phyloP scores from a whole-genome alignment of 202 grass and related monocot genomes.

The Digitaria exilis region DNA sequence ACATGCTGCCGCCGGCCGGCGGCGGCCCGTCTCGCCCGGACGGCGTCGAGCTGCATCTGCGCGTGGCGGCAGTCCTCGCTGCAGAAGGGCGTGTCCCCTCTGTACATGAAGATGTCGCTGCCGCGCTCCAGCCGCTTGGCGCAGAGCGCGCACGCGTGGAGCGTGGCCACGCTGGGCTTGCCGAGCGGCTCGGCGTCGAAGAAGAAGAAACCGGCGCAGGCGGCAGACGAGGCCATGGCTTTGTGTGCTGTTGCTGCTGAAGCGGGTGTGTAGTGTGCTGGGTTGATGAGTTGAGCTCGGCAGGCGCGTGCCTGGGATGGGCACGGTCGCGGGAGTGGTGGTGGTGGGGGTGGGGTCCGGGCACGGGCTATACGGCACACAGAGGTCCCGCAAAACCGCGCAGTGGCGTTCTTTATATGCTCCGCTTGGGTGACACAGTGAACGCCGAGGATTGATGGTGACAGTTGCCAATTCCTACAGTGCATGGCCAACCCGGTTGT shows the following conservation, averaged over 20 bases:
- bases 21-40: constrained; percentile 15
- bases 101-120: constrained; percentile 86
- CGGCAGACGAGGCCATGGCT: background rate
- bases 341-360: too few relatives aligned
- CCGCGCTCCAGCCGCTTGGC: constrained; percentile 47
- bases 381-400: too few relatives aligned
- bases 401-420: background rate
- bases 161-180: constrained; percentile 11
- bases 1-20: constrained; percentile 10
- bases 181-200: constrained; percentile 55
- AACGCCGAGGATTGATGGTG: background rate
- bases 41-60: constrained; percentile 72
- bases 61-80: constrained; percentile 83
- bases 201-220: constrained; percentile 53
- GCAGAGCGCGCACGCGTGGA: constrained; percentile 81
- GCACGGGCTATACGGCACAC: too few relatives aligned
- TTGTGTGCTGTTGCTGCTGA: too few relatives aligned
- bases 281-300: too few relatives aligned
- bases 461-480: background rate
- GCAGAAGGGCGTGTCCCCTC: constrained; percentile 80
- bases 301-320: background rate
- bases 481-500: background rate
- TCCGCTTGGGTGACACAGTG: background rate
- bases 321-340: too few relatives aligned
- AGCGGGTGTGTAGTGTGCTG: too few relatives aligned